phyloP scores from a whole-genome alignment of 495 filamentous ascomycete genomes.

The Staphylotrichum tortipilum region DNA sequence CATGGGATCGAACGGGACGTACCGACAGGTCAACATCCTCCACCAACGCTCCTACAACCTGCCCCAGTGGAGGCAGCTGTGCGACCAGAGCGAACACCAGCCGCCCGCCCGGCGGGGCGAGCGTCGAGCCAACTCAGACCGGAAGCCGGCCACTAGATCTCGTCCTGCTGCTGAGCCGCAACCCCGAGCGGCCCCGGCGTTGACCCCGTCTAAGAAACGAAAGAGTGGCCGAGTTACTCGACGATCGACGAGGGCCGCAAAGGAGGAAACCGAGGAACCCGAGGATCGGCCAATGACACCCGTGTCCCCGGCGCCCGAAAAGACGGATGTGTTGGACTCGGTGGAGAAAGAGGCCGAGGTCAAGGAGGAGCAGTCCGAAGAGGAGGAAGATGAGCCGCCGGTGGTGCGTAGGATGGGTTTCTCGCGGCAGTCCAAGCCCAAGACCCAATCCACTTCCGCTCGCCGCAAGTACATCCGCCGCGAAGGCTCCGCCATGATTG shows the following conservation, averaged over 20 bases:
- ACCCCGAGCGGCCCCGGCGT: constrained; percentile 15
- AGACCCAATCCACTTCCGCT: constrained; percentile 48
- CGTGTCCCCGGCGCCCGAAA: constrained; percentile 40
- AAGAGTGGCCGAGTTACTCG: constrained; percentile 18
- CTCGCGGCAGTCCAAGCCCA: constrained; percentile 36
- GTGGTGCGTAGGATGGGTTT: constrained; percentile 34
- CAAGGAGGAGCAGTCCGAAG: constrained; percentile 38
- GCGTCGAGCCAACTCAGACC: constrained; percentile 66
- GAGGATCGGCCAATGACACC: constrained; percentile 48
- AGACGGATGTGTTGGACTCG: constrained; percentile 35
- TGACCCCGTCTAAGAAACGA: constrained; percentile 28
- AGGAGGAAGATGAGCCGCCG: constrained; percentile 30
- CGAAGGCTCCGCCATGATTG: constrained; percentile 62
- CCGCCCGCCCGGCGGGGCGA: constrained; percentile 92
- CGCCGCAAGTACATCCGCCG: constrained; percentile 73
- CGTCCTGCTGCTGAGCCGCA: constrained; percentile 21
- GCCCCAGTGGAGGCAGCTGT: constrained; percentile 87
- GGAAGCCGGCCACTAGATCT: constrained; percentile 31
- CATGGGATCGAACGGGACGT: constrained; percentile 84
- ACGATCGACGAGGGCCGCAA: constrained; percentile 17
- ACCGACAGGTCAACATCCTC: constrained; percentile 91
- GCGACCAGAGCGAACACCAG: constrained; percentile 88
- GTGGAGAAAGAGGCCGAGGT: constrained; percentile 36
- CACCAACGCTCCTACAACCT: constrained; percentile 93
- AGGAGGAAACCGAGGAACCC: constrained; percentile 22